Percentiles rank a stretch among this genome's conserved stretches.
These are phyloP conservation scores for Scedosporium apiospermum DNA, from an alignment of 2,329 filamentous ascomycete genomes.

Conservation along the genomic window DNA sequence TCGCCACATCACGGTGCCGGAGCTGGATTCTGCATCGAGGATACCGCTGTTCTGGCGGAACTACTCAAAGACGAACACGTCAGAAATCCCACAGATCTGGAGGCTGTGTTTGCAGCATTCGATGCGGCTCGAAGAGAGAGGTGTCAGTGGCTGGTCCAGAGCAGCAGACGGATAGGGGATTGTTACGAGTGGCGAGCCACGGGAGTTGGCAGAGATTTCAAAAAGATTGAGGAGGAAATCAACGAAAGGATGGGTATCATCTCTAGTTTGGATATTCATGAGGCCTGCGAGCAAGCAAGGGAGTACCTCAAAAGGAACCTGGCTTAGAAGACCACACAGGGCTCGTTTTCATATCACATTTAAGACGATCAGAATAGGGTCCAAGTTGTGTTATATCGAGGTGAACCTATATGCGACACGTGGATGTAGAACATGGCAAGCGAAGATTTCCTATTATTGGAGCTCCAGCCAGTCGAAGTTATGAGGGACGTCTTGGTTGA, in stretches of 20 bases:
- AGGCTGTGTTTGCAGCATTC: slow-evolving; percentile 39
- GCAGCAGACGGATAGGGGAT: slow-evolving; percentile 12
- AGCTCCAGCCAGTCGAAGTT: neutral
- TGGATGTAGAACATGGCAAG: no score
- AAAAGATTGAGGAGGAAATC: slow-evolving; percentile 8
- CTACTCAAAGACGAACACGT: slow-evolving; percentile 34
- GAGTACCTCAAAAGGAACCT: neutral
- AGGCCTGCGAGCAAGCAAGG: neutral
- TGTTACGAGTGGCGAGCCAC: slow-evolving; percentile 10
- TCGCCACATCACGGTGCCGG: slow-evolving; percentile 52
- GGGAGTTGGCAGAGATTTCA: slow-evolving; percentile 8
- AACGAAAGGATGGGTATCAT: slow-evolving; percentile 6
- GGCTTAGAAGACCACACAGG: neutral
- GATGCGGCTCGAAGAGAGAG: slow-evolving; percentile 38
- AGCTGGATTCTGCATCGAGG: slow-evolving; percentile 48
- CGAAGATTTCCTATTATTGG: neutral
- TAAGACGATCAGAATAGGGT: no score
- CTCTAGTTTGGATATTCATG: slow-evolving; percentile 2
- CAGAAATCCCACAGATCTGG: slow-evolving; percentile 20
- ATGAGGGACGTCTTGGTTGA: neutral
- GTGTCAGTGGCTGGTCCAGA: slow-evolving; percentile 38
- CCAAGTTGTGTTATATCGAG: no score
- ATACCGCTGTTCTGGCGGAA: slow-evolving; percentile 32
- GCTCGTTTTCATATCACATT: no score
- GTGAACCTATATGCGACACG: no score